A percentile compares a stretch with the other conserved stretches of the same genome.
Conservation (phyloP, 768 basidiomycete genomes). For the Lactarius trivialis region DNA sequence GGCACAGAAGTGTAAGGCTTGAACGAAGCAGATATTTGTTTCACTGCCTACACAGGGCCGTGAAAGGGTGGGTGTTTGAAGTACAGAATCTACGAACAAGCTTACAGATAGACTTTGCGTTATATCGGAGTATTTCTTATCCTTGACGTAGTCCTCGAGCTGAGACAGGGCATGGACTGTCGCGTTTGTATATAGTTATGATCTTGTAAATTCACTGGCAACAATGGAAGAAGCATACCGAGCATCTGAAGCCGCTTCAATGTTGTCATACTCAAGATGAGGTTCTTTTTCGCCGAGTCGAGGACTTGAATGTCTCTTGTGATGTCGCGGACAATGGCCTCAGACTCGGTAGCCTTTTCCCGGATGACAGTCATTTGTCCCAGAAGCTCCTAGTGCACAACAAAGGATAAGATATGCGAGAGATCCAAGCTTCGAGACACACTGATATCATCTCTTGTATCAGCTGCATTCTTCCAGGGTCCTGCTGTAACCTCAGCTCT, state of each 20-base stretch:
- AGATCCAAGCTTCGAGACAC: conserved; percentile 23
- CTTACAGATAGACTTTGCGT: conserved; percentile 72
- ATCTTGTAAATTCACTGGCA: neutral
- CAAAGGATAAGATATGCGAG: neutral
- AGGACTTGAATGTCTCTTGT: conserved; percentile 95
- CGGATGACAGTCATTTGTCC: conserved; percentile 94
- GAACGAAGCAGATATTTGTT: conserved; percentile 76
- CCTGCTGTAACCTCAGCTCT: conserved; percentile 70
- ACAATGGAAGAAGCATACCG: conserved; percentile 43
- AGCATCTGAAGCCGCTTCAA: conserved; percentile 91
- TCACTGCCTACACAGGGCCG: conserved; percentile 58
- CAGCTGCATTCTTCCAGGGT: conserved; percentile 80
- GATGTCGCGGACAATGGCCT: conserved; percentile 91
- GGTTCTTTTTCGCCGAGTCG: conserved; percentile 89
- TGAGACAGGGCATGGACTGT: conserved; percentile 79
- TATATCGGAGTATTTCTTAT: conserved; percentile 76
- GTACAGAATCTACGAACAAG: conserved; percentile 27
- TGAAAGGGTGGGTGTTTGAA: neutral
- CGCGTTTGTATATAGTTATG: conserved; percentile 1
- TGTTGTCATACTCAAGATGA: conserved; percentile 83
- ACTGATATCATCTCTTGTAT: conserved; percentile 98
- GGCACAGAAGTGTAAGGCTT: conserved; percentile 72
- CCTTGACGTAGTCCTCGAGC: conserved; percentile 68
- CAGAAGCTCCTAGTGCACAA: conserved; percentile 65
- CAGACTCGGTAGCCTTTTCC: conserved; percentile 95